phyloP scores from a whole-genome alignment of 371 early-diverging fungal genomes.

The Mortierella sp. region DNA sequence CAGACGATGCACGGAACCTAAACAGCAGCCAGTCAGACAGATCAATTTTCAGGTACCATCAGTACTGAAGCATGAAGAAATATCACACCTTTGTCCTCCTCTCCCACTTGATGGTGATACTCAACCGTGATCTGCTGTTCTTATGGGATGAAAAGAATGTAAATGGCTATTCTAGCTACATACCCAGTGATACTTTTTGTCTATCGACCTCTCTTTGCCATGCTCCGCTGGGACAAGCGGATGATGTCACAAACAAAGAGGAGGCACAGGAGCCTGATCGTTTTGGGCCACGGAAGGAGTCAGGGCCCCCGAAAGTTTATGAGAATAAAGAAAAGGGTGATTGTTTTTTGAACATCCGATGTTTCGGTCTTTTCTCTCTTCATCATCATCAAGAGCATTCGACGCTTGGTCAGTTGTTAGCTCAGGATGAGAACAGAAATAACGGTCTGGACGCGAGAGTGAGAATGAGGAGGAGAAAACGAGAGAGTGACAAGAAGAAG shows the following conservation, averaged over 20 bases:
- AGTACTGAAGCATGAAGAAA: background rate
- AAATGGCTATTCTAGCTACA: background rate
- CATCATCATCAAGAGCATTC: background rate
- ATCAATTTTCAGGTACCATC: background rate
- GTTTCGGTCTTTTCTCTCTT: background rate
- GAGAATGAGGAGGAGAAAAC: background rate
- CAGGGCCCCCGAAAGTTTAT: conserved; percentile 7
- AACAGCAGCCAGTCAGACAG: background rate
- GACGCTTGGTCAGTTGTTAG: background rate
- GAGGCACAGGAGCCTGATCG: background rate
- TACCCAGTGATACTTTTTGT: background rate
- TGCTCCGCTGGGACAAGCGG: background rate
- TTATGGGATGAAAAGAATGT: too few relatives aligned
- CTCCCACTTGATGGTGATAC: too few relatives aligned
- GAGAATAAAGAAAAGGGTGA: background rate
- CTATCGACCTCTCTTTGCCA: background rate
- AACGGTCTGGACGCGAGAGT: conserved; percentile 2
- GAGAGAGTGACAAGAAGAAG: background rate
- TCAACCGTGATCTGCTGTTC: too few relatives aligned
- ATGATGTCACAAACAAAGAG: conserved; percentile 1
- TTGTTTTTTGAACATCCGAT: background rate
- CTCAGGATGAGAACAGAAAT: background rate
- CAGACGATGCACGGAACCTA: too few relatives aligned
- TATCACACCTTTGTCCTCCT: too few relatives aligned
- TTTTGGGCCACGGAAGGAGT: background rate